A percentile compares a stretch with the other conserved stretches of the same genome.
Evolutionary conservation across 129 eudicot genomes (phyloP).

Genomic region (carrot (Daucus carota)): DNA sequence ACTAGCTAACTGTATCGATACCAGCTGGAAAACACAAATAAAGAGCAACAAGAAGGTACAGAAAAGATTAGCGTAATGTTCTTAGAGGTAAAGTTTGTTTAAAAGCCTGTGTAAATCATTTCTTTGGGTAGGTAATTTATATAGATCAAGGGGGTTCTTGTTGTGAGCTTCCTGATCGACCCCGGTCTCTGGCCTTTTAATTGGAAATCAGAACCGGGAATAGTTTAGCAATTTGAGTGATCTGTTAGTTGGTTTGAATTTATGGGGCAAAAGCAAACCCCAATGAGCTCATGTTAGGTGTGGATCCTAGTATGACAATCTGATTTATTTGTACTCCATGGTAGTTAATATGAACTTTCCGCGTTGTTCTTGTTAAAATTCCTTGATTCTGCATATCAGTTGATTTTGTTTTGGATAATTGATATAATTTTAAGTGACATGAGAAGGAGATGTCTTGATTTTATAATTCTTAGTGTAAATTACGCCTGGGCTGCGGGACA

Average conservation of each 20-base stretch:
- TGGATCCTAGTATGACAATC: conserved; percentile 46
- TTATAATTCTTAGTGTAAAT: too few relatives aligned
- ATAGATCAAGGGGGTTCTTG: conserved; percentile 13
- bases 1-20: neutral
- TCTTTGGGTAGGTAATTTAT: conserved; percentile 6
- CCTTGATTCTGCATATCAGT: neutral
- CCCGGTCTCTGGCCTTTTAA: conserved; percentile 40
- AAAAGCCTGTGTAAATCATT: neutral
- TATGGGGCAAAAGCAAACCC: conserved; percentile 30
- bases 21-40: neutral
- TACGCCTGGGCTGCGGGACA: too few relatives aligned
- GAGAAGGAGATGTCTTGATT: too few relatives aligned
- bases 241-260: conserved; percentile 27
- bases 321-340: conserved; percentile 2
- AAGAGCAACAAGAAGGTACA: neutral
- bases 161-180: conserved; percentile 4
- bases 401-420: neutral
- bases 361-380: neutral
- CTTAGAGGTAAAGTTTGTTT: neutral
- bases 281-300: conserved; percentile 41
- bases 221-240: conserved; percentile 28
- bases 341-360: neutral
- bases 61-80: conserved; percentile 10
- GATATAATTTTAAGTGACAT: too few relatives aligned
- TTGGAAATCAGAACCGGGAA: conserved; percentile 39